These are phyloP conservation scores for Trichocladium antarcticum DNA, from an alignment of 495 filamentous ascomycete genomes.

Conservation along the genomic window DNA sequence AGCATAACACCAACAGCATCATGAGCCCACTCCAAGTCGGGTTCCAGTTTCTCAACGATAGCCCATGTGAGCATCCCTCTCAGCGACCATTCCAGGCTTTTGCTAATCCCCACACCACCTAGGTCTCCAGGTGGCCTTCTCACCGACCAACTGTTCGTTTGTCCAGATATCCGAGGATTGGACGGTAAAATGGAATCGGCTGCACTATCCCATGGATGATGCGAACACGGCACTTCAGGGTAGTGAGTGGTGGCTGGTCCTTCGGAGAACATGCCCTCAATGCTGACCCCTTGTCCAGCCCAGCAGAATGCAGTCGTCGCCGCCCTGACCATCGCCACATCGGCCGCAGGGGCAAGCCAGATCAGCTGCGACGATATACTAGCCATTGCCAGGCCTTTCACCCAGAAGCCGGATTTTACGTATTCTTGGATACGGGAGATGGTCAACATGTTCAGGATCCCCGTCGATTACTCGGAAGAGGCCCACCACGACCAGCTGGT, in stretches of 20 bases:
- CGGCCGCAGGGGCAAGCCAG: slow-evolving; percentile 42
- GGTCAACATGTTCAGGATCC: slow-evolving; percentile 52
- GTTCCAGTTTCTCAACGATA: slow-evolving; percentile 49
- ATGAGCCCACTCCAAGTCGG: slow-evolving; percentile 60
- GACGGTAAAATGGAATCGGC: slow-evolving; percentile 48
- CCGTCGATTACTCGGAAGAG: slow-evolving; percentile 60
- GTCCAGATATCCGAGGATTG: slow-evolving; percentile 55
- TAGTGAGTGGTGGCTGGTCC: slow-evolving; percentile 26
- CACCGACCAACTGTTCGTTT: slow-evolving; percentile 60
- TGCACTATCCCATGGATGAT: slow-evolving; percentile 45
- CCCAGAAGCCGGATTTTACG: slow-evolving; percentile 37
- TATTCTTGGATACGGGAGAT: slow-evolving; percentile 50
- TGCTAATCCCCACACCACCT: slow-evolving; percentile 5
- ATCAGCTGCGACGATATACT: slow-evolving; percentile 65
- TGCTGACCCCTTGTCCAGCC: slow-evolving; percentile 11
- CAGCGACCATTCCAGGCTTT: background rate
- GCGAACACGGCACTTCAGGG: slow-evolving; percentile 29
- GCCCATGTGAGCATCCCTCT: slow-evolving; percentile 35
- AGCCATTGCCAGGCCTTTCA: slow-evolving; percentile 48
- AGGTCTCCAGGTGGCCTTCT: slow-evolving; percentile 60
- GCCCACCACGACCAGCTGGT: slow-evolving; percentile 59
- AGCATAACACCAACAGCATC: slow-evolving; percentile 52
- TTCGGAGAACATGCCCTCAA: background rate
- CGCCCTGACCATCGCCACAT: slow-evolving; percentile 26
- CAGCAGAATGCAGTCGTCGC: slow-evolving; percentile 34